phyloP scores from a whole-genome alignment of 352 stramenopile species.

The Pythium apleroticum region DNA sequence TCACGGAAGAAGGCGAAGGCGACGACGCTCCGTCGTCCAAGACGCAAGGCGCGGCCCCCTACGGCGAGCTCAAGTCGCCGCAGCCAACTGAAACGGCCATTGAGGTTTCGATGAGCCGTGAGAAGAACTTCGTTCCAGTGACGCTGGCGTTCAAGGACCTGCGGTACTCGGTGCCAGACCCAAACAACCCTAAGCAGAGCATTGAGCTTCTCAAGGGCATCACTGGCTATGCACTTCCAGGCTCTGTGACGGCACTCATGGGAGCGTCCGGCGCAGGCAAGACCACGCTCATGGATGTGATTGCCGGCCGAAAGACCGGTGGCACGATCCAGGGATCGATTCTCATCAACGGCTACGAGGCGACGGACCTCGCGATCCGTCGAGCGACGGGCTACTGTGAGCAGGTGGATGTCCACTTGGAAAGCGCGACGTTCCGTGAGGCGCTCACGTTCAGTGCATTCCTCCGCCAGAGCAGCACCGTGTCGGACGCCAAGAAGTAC shows the following conservation, averaged over 20 bases:
- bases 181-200: constrained; percentile 25
- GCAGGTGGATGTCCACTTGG: constrained; percentile 89
- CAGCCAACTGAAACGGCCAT: constrained; percentile 8
- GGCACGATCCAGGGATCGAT: constrained; percentile 87
- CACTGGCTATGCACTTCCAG: constrained; percentile 46
- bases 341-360: constrained; percentile 87
- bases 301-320: constrained; percentile 91
- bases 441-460: constrained; percentile 92
- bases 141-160: constrained; percentile 50
- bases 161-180: constrained; percentile 42
- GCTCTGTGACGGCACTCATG: constrained; percentile 72
- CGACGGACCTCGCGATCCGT: constrained; percentile 44
- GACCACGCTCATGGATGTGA: constrained; percentile 95
- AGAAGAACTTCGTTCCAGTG: constrained; percentile 23
- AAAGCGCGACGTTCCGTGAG: constrained; percentile 90
- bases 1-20: background rate
- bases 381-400: constrained; percentile 50
- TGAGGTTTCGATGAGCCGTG: background rate
- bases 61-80: constrained; percentile 13
- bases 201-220: constrained; percentile 66
- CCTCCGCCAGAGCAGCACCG: constrained; percentile 55
- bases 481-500: constrained; percentile 33
- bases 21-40: background rate
- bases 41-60: background rate
- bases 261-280: constrained; percentile 86